Evolutionary conservation across 1,139 yeast genomes (phyloP), one percentile per base, ranked within the genome.

Genomic region (Saccharomyces pastorianus): DNA sequence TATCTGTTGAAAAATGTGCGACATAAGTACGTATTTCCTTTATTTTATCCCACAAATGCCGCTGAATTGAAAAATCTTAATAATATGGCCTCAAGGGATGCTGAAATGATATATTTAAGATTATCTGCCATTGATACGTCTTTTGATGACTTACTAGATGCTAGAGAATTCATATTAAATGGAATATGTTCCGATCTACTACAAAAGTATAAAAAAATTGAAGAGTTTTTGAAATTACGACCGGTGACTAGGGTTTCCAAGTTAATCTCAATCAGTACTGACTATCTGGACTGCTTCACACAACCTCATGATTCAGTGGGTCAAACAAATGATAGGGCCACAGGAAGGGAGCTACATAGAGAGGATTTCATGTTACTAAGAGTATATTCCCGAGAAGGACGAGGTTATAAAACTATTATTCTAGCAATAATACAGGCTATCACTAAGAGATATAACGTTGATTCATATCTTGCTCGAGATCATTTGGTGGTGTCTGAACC

Each of bases 331-430:
- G 13, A 47, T 54, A 42, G 42, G 46, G 13, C 25, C 32, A 5
- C 46, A 41, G 48, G 13, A 46, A 41, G 53, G 25, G 49, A 55
- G 38, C 47, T 55, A 32, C 57, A 49, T 49, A 42, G 61, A 23
- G 69, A 66, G 46, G 65, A 64, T 51, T 57, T 60, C 46, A 58
- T 64, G 56, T 46, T 66, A 14, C 51, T 64, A n/a, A 55, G 70
- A 48, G 58, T 65, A 1, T 66, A 64, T 53, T 59, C 66, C 2
- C 62, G 66, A 6, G 70, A 66, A 49, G 52, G 61, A 1, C 55
- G 54, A 32, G 67, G 68, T 4, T 61, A 61, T 32, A 61, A 62
- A 7, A 49, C 65, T 6, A 46, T 64, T 2, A 49, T 63, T 5
- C 54, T 64, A 14, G 56, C 65, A 3, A 65, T 66, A 17, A 51